phyloP scores from a whole-genome alignment of 768 basidiomycete species.

The Imleria badia region DNA sequence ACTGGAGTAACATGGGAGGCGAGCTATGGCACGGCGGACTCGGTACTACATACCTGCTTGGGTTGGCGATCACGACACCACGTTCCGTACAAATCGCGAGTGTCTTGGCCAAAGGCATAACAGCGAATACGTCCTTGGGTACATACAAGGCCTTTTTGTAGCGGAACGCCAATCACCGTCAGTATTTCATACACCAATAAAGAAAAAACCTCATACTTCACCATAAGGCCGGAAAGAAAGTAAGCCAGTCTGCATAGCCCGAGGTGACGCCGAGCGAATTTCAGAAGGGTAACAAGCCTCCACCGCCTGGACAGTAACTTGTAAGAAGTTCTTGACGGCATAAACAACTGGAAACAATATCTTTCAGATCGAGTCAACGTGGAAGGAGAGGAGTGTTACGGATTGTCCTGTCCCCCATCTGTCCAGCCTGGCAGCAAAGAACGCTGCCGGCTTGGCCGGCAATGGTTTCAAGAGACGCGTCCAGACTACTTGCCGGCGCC shows the following conservation, averaged over 20 bases:
- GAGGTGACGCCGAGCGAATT: conserved; percentile 35
- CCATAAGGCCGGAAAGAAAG: conserved; percentile 62
- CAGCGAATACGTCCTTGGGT: conserved; percentile 65
- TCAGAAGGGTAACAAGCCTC: conserved; percentile 52
- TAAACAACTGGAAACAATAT: conserved; percentile 55
- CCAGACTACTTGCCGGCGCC: conserved; percentile 44
- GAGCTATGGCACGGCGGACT: background rate
- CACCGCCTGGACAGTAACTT: conserved; percentile 57
- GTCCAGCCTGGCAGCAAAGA: conserved; percentile 59
- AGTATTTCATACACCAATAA: background rate
- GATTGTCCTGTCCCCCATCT: conserved; percentile 52
- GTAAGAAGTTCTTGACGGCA: conserved; percentile 58
- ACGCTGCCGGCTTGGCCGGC: conserved; percentile 54
- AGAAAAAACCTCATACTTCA: conserved; percentile 46
- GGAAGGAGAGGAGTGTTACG: conserved; percentile 39
- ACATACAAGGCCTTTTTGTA: conserved; percentile 58
- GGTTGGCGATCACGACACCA: conserved; percentile 65
- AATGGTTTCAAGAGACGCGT: conserved; percentile 61
- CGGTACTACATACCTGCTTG: conserved; percentile 53
- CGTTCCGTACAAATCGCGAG: conserved; percentile 65
- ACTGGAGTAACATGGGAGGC: conserved; percentile 27
- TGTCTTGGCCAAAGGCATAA: conserved; percentile 59
- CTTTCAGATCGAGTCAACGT: conserved; percentile 4
- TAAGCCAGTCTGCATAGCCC: conserved; percentile 24
- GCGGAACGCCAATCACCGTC: background rate